Evolutionary conservation across 768 basidiomycete species (phyloP), one percentile per base, ranked within the genome.

Genomic region (Amyloporia xantha): DNA sequence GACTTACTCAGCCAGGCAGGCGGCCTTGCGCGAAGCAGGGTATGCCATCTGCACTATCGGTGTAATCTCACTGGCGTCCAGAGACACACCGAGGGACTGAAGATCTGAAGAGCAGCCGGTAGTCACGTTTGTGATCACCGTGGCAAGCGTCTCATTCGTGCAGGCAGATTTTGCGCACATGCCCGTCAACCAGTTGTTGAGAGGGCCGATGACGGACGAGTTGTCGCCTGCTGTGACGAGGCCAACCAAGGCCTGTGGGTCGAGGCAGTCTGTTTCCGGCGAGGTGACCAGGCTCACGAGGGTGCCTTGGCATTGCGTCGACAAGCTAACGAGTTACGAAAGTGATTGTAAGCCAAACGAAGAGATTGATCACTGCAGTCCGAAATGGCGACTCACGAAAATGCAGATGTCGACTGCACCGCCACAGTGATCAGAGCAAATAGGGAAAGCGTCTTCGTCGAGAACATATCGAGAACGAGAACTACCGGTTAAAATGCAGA

Each of bases 1-100:
- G n/a, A 73, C 81, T 53, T 59, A 88, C 86, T 86, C 75, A 50
- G 80, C 73, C 57, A 88, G 65, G 61, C 87, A 91, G 9, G 66
- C 61, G 6, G 82, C 58, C 53, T 82, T 62, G 45, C 84, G 72
- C 3, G 70, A 69, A 2, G 73, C 68, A 1, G 85, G 82, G 61
- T 85, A 90, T 26, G 61, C 71, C 38, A 59, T 55, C 58, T 86
- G 70, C 17, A 85, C 73, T 19, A 72, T 42, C 2, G 62, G 23
- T 19, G 59, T 43, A 36, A 62, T 48, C 47, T 56, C 20, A 33
- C 43, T 47, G 5, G 59, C n/a, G 26, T 56, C 52, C 35, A 47
- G 28, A 40, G 44, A 49, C 38, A 56, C 33, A 24, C 65, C 59
- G 9, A 63, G 40, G 20, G 57, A 50, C 12, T 52, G 38, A 19